Conservation (phyloP, 805 yeast genomes). For the Pichia californica region DNA sequence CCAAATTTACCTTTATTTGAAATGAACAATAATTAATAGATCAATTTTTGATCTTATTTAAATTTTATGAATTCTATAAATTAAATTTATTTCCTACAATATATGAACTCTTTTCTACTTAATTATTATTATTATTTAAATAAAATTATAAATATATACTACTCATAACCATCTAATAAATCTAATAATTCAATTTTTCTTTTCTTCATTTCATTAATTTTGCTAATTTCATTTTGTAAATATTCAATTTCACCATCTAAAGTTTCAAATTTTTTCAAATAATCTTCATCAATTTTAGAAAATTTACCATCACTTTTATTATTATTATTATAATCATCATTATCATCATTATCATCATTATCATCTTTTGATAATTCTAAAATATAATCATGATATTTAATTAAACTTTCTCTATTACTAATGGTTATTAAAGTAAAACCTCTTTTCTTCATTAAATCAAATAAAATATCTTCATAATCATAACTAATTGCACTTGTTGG, state of each 20-base stretch:
- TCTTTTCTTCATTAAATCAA: conserved; percentile 64
- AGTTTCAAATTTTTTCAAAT: conserved; percentile 40
- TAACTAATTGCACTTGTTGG: conserved; percentile 90
- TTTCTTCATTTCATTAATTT: conserved; percentile 51
- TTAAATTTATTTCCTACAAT: neutral
- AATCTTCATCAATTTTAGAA: conserved; percentile 25
- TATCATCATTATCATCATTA: conserved; percentile 37
- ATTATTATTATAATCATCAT: too few species aligned
- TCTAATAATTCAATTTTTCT: conserved; percentile 54
- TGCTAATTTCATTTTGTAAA: conserved; percentile 52
- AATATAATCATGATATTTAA: conserved; percentile 77
- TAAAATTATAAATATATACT: neutral
- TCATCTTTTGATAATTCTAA: conserved; percentile 59
- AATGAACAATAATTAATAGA: too few species aligned
- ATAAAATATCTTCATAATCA: conserved; percentile 82
- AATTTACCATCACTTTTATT: conserved; percentile 36
- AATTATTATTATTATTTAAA: too few species aligned
- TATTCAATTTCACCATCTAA: conserved; percentile 72
- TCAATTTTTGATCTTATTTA: too few species aligned
- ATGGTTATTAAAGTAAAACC: conserved; percentile 75
- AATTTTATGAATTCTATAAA: neutral
- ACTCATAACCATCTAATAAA: conserved; percentile 39
- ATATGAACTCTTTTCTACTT: too few species aligned
- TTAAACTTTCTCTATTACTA: conserved; percentile 74
- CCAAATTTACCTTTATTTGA: conserved; percentile 20